A percentile compares a stretch with the other conserved stretches of the same genome.
phyloP scores from a whole-genome alignment of 2,329 filamentous ascomycete species.

The Waltergamsia citrina region DNA sequence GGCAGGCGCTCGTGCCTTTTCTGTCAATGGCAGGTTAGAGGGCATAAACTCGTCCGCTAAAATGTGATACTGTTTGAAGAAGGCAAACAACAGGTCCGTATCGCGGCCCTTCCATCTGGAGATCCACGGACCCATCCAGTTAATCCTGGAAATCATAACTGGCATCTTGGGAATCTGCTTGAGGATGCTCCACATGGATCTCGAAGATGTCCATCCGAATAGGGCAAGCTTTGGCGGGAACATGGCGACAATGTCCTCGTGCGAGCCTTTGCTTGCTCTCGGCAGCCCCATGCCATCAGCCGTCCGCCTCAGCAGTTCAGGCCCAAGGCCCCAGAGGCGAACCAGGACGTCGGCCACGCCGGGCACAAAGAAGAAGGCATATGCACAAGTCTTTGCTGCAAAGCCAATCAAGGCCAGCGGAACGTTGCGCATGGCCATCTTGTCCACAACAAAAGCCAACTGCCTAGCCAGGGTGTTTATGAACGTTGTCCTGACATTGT shows the following conservation, averaged over 20 bases:
- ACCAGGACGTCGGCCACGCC: slow-evolving; percentile 77
- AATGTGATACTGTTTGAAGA: slow-evolving; percentile 79
- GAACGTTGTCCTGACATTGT: slow-evolving; percentile 85
- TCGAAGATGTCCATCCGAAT: slow-evolving; percentile 45
- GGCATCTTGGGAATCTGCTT: slow-evolving; percentile 57
- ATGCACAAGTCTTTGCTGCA: slow-evolving; percentile 82
- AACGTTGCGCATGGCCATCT: slow-evolving; percentile 69
- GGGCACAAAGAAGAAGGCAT: slow-evolving; percentile 87
- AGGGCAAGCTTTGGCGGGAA: slow-evolving; percentile 60
- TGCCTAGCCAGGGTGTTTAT: slow-evolving; percentile 73
- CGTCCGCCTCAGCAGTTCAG: slow-evolving; percentile 61
- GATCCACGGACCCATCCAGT: slow-evolving; percentile 80
- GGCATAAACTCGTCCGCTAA: slow-evolving; percentile 67
- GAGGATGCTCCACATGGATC: slow-evolving; percentile 42
- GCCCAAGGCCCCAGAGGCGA: slow-evolving; percentile 66
- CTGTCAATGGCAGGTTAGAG: slow-evolving; percentile 35
- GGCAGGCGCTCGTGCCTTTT: slow-evolving; percentile 60
- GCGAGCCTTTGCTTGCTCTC: slow-evolving; percentile 42
- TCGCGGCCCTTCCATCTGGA: slow-evolving; percentile 80
- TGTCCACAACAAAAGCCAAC: slow-evolving; percentile 79
- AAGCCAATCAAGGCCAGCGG: slow-evolving; percentile 66
- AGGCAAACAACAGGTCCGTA: slow-evolving; percentile 85
- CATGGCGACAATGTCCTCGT: slow-evolving; percentile 54
- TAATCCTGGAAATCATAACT: slow-evolving; percentile 59
- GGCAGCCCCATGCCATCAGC: slow-evolving; percentile 60